Evolutionary conservation across 257 asterid species (phyloP).

Genomic region (Buddleja alternifolia): DNA sequence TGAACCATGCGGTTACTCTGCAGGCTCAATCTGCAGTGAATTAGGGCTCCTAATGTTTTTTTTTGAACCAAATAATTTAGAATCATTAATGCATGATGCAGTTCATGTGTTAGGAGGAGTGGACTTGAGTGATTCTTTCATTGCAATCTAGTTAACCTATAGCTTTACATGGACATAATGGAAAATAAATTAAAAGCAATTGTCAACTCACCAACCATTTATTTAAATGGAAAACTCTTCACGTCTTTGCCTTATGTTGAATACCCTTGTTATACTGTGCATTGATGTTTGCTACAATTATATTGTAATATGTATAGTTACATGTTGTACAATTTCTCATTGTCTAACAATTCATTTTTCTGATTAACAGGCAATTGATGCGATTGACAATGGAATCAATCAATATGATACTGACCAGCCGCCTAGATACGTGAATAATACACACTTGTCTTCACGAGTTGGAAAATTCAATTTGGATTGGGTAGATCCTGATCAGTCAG

Average conservation of each 20-base stretch:
- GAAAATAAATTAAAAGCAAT: background rate
- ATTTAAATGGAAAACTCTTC: background rate
- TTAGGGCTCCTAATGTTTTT: background rate
- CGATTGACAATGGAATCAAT: conserved; percentile 85
- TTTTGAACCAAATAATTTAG: background rate
- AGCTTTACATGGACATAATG: background rate
- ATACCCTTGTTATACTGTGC: background rate
- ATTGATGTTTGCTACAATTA: background rate
- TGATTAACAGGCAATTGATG: conserved; percentile 81
- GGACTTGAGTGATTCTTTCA: background rate
- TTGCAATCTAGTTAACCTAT: conserved; percentile 4
- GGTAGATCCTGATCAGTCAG: conserved; percentile 81
- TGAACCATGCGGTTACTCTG: no score
- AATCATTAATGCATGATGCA: background rate
- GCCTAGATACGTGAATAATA: conserved; percentile 79
- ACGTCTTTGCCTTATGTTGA: conserved; percentile 11
- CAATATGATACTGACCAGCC: conserved; percentile 85
- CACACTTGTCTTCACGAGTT: conserved; percentile 84
- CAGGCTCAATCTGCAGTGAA: no score
- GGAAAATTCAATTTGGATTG: conserved; percentile 86
- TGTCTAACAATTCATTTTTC: conserved; percentile 6
- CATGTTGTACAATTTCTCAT: no score
- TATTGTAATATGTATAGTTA: no score
- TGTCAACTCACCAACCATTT: background rate
- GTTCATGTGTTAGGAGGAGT: conserved; percentile 9